Percentiles rank a stretch among this genome's conserved stretches.
These are phyloP conservation scores for Lanmaoa rubissima DNA, from an alignment of 768 basidiomycete genomes.

Conservation along the genomic window DNA sequence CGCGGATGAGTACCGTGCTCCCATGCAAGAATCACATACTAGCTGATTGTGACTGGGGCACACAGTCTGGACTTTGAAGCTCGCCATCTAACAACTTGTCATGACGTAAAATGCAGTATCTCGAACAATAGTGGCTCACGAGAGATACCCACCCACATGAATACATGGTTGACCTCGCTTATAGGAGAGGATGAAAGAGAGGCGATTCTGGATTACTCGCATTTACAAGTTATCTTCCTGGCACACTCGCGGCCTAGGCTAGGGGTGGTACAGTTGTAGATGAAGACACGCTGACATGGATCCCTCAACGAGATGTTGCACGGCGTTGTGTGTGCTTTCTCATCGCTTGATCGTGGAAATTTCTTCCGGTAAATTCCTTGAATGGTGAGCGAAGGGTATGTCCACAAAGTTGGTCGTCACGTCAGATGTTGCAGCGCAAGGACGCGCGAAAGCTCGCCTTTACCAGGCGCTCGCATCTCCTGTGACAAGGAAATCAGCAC, in stretches of 20 bases:
- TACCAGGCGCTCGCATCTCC: background rate
- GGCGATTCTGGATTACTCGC: background rate
- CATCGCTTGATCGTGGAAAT: constrained; percentile 16
- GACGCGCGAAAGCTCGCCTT: background rate
- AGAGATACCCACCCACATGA: constrained; percentile 7
- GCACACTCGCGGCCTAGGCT: background rate
- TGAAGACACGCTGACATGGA: constrained; percentile 1
- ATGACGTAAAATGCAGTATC: constrained; percentile 23
- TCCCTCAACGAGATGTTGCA: background rate
- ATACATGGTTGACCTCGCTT: background rate
- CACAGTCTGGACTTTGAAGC: constrained; percentile 2
- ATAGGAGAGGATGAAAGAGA: constrained; percentile 4
- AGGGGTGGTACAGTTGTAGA: background rate
- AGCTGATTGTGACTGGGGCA: background rate
- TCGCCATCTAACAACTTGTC: background rate
- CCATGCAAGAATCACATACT: background rate
- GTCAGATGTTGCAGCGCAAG: background rate
- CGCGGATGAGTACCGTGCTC: constrained; percentile 2
- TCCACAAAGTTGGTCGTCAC: background rate
- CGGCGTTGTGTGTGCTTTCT: constrained; percentile 7
- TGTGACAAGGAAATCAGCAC: constrained; percentile 1
- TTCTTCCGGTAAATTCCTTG: constrained; percentile 2
- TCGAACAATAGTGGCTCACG: constrained; percentile 1
- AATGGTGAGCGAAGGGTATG: background rate
- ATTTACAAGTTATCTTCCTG: background rate